Percentiles rank a stretch among this genome's conserved stretches.
These are phyloP conservation scores for Suillus paluster DNA, from an alignment of 768 basidiomycete genomes.

Conservation along the genomic window DNA sequence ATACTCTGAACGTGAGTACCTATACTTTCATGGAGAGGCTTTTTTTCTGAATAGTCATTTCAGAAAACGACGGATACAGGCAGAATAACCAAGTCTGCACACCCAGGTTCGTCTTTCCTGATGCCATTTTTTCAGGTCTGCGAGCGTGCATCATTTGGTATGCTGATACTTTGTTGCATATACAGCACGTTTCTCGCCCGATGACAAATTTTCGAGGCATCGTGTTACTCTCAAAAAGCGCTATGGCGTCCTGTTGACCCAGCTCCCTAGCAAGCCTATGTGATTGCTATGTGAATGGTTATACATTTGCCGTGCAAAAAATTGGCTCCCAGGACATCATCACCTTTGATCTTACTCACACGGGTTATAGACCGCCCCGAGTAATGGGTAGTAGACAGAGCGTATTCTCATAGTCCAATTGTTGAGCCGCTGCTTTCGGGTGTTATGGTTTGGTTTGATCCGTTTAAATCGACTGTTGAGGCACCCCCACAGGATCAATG, in stretches of 20 bases:
- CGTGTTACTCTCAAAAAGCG: slow-evolving; percentile 97
- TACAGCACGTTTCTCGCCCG: slow-evolving; percentile 95
- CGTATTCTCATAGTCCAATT: neutral
- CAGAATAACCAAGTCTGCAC: slow-evolving; percentile 91
- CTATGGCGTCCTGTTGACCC: slow-evolving; percentile 86
- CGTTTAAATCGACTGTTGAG: neutral
- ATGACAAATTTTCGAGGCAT: slow-evolving; percentile 98
- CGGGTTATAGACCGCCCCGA: neutral
- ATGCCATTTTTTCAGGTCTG: neutral
- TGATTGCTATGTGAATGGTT: slow-evolving; percentile 39
- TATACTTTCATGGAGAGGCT: neutral
- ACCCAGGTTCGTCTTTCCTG: slow-evolving; percentile 72
- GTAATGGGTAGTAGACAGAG: neutral
- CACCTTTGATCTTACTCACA: neutral
- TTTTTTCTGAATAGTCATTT: slow-evolving; percentile 10
- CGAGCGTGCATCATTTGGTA: neutral
- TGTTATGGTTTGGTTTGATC: neutral
- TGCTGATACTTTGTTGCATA: neutral
- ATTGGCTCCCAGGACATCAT: neutral
- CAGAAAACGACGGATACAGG: slow-evolving; percentile 88
- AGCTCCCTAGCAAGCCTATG: slow-evolving; percentile 87
- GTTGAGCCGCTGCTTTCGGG: neutral
- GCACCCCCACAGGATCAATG: neutral
- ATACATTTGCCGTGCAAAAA: neutral
- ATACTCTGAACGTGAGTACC: slow-evolving; percentile 86